Evolutionary conservation across 2,329 filamentous ascomycete genomes (phyloP).

Genomic region (Westerdykella aurantiaca): DNA sequence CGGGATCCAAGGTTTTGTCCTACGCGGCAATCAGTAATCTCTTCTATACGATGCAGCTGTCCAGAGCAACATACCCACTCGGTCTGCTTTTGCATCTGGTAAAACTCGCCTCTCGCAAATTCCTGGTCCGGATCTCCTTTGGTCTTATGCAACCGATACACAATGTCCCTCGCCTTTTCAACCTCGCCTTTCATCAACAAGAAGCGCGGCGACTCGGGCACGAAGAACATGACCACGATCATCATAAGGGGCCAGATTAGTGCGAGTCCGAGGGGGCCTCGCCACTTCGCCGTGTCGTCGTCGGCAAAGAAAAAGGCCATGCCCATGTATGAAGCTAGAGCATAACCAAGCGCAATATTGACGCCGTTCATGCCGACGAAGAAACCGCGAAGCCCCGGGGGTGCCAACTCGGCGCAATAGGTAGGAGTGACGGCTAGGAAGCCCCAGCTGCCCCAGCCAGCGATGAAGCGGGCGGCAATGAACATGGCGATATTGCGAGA

Average conservation of each 20-base stretch:
- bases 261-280: conserved; percentile 18
- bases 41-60: not conserved
- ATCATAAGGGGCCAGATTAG: conserved; percentile 20
- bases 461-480: conserved; percentile 63
- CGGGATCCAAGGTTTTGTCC: conserved; percentile 15
- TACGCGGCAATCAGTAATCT: not conserved
- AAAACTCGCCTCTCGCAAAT: conserved; percentile 21
- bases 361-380: conserved; percentile 23
- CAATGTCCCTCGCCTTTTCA: conserved; percentile 11
- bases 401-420: conserved; percentile 19
- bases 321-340: conserved; percentile 19
- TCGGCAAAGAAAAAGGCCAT: conserved; percentile 15
- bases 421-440: conserved; percentile 22
- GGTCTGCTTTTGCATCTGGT: conserved; percentile 24
- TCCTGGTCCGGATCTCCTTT: conserved; percentile 15
- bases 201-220: conserved; percentile 12
- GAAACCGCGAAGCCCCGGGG: conserved; percentile 16
- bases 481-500: conserved; percentile 15
- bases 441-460: conserved; percentile 49
- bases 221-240: conserved; percentile 10
- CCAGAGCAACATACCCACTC: not conserved
- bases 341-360: conserved; percentile 18
- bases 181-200: conserved; percentile 9
- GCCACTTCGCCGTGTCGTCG: conserved; percentile 16
- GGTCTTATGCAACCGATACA: conserved; percentile 13